phyloP scores from a whole-genome alignment of 2,329 filamentous ascomycete species.

The Ceratocystis smalleyi region DNA sequence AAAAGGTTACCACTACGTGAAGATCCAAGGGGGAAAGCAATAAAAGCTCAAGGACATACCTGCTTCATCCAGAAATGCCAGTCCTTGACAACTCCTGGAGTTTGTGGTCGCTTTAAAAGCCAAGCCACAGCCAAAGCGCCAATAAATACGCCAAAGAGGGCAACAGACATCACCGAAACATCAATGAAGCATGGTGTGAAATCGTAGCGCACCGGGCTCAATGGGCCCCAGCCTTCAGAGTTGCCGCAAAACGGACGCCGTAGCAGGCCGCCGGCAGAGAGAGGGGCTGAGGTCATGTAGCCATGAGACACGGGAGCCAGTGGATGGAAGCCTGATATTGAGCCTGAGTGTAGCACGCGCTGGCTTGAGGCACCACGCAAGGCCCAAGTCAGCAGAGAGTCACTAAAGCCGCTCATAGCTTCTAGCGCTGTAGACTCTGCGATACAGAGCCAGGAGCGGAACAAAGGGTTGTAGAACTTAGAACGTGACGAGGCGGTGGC shows the following conservation, averaged over 20 bases:
- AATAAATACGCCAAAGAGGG: constrained; percentile 60
- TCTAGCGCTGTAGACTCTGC: constrained; percentile 3
- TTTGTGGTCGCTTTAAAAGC: constrained; percentile 53
- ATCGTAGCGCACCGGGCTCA: constrained; percentile 77
- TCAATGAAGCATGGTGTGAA: constrained; percentile 97
- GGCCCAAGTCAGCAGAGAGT: constrained; percentile 13
- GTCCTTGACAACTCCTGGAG: constrained; percentile 56
- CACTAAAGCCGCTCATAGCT: constrained; percentile 15
- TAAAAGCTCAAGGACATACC: constrained; percentile 34
- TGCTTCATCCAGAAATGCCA: constrained; percentile 90
- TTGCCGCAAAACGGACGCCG: constrained; percentile 72
- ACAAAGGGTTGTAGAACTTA: background rate
- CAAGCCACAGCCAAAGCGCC: constrained; percentile 69
- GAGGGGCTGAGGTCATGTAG: constrained; percentile 36
- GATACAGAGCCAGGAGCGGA: background rate
- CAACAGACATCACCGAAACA: constrained; percentile 66
- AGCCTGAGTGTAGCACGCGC: constrained; percentile 41
- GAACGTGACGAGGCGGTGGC: background rate
- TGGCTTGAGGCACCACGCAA: constrained; percentile 24
- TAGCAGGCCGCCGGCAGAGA: constrained; percentile 27
- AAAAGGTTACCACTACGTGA: background rate
- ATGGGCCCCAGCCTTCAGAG: constrained; percentile 83
- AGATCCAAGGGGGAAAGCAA: background rate
- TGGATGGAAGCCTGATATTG: constrained; percentile 43
- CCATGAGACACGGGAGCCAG: constrained; percentile 32